Base-by-base conservation (phyloP, 805 yeast species). In the Citeromyces matritensis region DNA sequence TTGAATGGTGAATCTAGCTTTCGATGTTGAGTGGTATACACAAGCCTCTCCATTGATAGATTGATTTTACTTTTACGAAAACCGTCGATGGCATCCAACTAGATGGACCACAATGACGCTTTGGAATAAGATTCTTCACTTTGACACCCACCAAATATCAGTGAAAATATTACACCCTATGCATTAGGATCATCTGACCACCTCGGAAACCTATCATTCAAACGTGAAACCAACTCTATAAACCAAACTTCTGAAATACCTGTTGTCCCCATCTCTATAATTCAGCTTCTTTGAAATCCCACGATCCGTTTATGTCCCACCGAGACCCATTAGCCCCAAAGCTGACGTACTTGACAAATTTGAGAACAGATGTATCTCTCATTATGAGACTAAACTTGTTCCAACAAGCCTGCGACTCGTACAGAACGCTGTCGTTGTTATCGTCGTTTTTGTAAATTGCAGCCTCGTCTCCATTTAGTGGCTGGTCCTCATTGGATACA, bases 341-440 rank as follows among this genome's bases (percentile, higher is more conserved):
- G 45, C 95, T 81, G 12, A 88, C 88, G 44, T 91, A 91, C 50
- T 91, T 91, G 42, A 91, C 74, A 53, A 91, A 91, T 51, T 86
- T 80, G 55, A 93, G 58, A n/a, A 88, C 86, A 30, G 75, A 69
- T 6, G 79, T 73, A 47, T 91, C 97, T 44, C 96, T 63, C 39
- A 81, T 62, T 59, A 84, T 81, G 35, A 91, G 51, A 17, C 71
- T 68, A 37, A 91, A 57, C 29, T 71, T 68, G 50, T 91, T 93
- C 88, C 94, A 83, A 35, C 67, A 58, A 5, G 96, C 93, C 44
- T 78, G 83, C 29, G 74, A 65, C 35, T 88, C 82, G 41, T 75
- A 67, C 31, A 88, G 61, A 3, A 86, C 88, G 7, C 85, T 71
- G 32, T 75, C 81, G 41, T 79, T 88, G 34, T 67, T 75, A 15